These are phyloP conservation scores for Nakazawaea ernobii DNA, from an alignment of 805 yeast species.

Conservation along the genomic window DNA sequence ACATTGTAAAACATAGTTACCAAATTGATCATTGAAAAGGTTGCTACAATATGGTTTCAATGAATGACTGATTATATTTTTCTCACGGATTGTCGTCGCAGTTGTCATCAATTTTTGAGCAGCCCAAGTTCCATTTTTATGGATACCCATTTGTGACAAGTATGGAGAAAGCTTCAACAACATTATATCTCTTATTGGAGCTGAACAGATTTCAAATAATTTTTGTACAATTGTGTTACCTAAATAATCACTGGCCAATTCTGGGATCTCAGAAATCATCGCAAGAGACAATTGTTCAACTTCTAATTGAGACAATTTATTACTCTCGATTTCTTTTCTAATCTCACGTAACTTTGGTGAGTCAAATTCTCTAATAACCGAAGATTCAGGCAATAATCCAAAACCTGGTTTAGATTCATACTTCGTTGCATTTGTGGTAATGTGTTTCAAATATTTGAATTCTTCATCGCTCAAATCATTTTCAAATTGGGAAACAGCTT, in stretches of 20 bases:
- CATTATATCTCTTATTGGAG: slow-evolving; percentile 73
- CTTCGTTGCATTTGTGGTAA: slow-evolving; percentile 36
- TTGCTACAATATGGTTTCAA: slow-evolving; percentile 79
- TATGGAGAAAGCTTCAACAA: slow-evolving; percentile 71
- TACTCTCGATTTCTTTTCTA: slow-evolving; percentile 64
- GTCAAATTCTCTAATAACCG: slow-evolving; percentile 67
- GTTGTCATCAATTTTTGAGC: slow-evolving; percentile 90
- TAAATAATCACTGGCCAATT: slow-evolving; percentile 83
- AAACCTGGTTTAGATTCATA: slow-evolving; percentile 44
- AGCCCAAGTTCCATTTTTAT: slow-evolving; percentile 99
- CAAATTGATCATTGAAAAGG: slow-evolving; percentile 90
- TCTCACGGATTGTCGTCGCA: slow-evolving; percentile 58
- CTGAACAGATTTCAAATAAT: slow-evolving; percentile 66
- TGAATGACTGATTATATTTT: slow-evolving; percentile 58
- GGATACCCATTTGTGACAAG: slow-evolving; percentile 88
- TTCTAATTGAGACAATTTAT: slow-evolving; percentile 48
- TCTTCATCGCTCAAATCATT: slow-evolving; percentile 51
- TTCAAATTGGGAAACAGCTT: slow-evolving; percentile 54
- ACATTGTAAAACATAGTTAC: slow-evolving; percentile 93
- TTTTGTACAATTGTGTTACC: slow-evolving; percentile 97
- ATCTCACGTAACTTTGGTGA: slow-evolving; percentile 85
- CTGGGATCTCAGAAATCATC: slow-evolving; percentile 86
- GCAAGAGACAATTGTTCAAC: slow-evolving; percentile 78
- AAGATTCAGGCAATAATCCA: slow-evolving; percentile 76
- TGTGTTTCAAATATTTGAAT: slow-evolving; percentile 33